A percentile compares a stretch with the other conserved stretches of the same genome.
These are phyloP conservation scores for Torrubiella hemipterigena DNA, from an alignment of 2,329 filamentous ascomycete genomes.

Conservation along the genomic window DNA sequence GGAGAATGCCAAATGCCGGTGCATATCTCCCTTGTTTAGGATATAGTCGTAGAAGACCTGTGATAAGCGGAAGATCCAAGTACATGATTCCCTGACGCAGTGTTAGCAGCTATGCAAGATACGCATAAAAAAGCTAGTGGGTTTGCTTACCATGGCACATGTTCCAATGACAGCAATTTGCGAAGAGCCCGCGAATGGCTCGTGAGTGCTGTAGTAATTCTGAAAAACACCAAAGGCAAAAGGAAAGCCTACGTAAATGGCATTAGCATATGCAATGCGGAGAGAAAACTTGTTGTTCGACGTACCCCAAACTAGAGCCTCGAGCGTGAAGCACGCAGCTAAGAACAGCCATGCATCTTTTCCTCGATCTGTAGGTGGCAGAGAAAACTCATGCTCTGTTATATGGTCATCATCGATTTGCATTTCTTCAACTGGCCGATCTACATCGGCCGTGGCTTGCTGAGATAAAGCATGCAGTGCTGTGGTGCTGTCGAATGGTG, in stretches of 20 bases:
- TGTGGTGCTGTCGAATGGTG: background rate
- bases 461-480: background rate
- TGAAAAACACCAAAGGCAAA: conserved; percentile 62
- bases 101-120: background rate
- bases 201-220: conserved; percentile 50
- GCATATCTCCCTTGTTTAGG: conserved; percentile 27
- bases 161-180: conserved; percentile 54
- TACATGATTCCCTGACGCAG: conserved; percentile 38
- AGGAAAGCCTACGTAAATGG: conserved; percentile 41
- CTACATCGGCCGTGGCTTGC: background rate
- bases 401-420: background rate
- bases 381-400: conserved; percentile 8
- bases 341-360: conserved; percentile 23
- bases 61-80: conserved; percentile 35
- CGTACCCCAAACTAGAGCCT: conserved; percentile 21
- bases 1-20: conserved; percentile 31
- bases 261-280: background rate
- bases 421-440: background rate
- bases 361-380: conserved; percentile 18
- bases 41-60: conserved; percentile 31
- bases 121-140: conserved; percentile 6
- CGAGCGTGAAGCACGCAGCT: conserved; percentile 17
- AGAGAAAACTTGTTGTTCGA: background rate
- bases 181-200: conserved; percentile 40
- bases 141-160: conserved; percentile 42